A percentile compares a stretch with the other conserved stretches of the same genome.
Conservation (phyloP, 306 rosid genomes). For the Vigna reflexopilosa region DNA sequence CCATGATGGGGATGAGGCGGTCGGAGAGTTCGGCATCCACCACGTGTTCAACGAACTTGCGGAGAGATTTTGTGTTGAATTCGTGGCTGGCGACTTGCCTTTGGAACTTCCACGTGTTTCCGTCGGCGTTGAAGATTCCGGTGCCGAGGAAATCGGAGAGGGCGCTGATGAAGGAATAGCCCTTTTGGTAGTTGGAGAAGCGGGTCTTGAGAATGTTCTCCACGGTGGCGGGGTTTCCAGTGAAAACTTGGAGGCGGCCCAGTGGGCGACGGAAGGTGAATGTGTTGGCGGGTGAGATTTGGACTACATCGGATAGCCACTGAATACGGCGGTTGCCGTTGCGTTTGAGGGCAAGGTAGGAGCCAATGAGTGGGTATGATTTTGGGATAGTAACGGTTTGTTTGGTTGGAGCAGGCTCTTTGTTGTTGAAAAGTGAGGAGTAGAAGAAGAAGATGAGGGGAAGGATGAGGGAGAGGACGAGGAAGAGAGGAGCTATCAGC, state of each 20-base stretch:
- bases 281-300: constrained; percentile 63
- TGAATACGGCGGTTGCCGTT: constrained; percentile 46
- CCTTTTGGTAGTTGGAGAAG: constrained; percentile 63
- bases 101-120: constrained; percentile 70
- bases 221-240: constrained; percentile 69
- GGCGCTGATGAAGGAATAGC: neutral
- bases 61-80: constrained; percentile 63
- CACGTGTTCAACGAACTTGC: constrained; percentile 69
- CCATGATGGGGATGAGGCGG: constrained; percentile 66
- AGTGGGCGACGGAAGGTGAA: constrained; percentile 44
- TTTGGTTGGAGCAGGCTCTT: constrained; percentile 36
- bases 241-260: constrained; percentile 40
- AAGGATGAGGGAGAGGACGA: constrained; percentile 30
- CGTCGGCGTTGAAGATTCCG: constrained; percentile 72
- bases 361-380: constrained; percentile 48
- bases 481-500: neutral
- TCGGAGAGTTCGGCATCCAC: constrained; percentile 65
- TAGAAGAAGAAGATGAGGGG: neutral
- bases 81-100: constrained; percentile 69
- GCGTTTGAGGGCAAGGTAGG: constrained; percentile 26
- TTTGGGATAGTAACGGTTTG: neutral
- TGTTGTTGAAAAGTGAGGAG: neutral
- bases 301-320: constrained; percentile 65
- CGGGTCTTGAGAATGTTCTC: constrained; percentile 74
- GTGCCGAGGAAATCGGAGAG: constrained; percentile 65